Evolutionary conservation across 768 basidiomycete species (phyloP), one percentile per base, ranked within the genome.

Genomic region (Russula dissimulans): DNA sequence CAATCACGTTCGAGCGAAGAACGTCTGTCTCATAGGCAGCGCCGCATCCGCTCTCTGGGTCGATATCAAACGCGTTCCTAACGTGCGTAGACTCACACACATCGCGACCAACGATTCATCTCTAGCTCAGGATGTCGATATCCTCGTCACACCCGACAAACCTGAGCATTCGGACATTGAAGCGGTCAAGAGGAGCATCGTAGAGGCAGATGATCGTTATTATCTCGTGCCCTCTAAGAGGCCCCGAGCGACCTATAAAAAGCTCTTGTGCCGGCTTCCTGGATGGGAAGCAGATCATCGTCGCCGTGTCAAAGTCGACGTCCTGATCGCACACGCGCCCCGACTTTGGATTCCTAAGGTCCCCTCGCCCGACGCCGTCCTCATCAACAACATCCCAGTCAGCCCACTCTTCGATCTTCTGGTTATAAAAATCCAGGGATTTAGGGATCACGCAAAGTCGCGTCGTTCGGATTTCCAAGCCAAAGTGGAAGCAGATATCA

Each of bases 1-100:
- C 6, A 7, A 59, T 18, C 8, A 26, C 18, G 41, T 26, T 2
- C 22, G 46, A 12, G 26, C 39, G 7, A 26, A 14, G 26, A 34
- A 50, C 32, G 42, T 58, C 42, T 61, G 60, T 34, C 44, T 61
- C 32, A 32, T 61, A 29, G 54, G 60, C 45, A 54, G 59, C 26
- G 59, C 44, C 7, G 59, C 59, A 18, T 17, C 46, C 5, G 45
- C 51, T 3, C 45, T 60, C 22, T 61, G 54, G 60, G 22, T 55
- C 2, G 36, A 57, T 17, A 56, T 61, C 8, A 12, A 36, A 18
- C 54, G 55, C 12, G 36, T 57, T 31, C 60, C 60, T 7, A 26
- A 26, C 39, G 42, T 45, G 18, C 42, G 26, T 36, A 2, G 1
- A 26, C 8, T 46, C 26, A 1, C n/a, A 6, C 22, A 0, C 17